phyloP scores from a whole-genome alignment of 116 monocot species.

The Iris pallida region DNA sequence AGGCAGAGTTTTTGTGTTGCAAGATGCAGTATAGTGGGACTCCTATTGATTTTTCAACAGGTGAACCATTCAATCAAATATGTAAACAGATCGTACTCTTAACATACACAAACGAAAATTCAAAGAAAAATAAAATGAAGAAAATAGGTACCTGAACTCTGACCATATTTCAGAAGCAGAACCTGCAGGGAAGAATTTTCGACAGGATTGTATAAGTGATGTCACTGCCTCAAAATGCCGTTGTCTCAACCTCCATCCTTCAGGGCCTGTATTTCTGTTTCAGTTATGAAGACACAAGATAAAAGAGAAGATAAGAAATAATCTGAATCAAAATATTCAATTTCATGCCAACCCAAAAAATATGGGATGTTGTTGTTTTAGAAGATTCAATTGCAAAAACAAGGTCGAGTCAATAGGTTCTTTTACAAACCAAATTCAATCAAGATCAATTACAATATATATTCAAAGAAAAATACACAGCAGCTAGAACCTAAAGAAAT shows the following conservation, averaged over 20 bases:
- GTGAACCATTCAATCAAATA: not conserved
- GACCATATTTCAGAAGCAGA: slow-evolving; percentile 90
- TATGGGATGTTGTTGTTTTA: no score
- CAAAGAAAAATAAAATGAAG: slow-evolving; percentile 5
- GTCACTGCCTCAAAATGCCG: slow-evolving; percentile 85
- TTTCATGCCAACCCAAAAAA: no score
- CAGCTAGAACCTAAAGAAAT: no score
- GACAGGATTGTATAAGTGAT: slow-evolving; percentile 62
- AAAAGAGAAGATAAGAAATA: not conserved
- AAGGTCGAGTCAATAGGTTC: not conserved
- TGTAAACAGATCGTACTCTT: not conserved
- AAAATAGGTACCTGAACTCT: slow-evolving; percentile 70
- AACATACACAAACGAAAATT: not conserved
- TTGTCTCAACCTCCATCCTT: slow-evolving; percentile 90
- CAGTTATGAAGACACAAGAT: not conserved
- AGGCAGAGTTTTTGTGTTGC: not conserved
- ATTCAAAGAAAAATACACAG: no score
- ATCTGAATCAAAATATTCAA: not conserved
- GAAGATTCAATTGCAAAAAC: not conserved
- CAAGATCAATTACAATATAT: no score
- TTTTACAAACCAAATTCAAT: no score
- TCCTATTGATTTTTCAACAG: not conserved
- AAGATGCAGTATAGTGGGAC: not conserved
- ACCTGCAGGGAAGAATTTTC: slow-evolving; percentile 78
- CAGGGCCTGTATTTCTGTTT: slow-evolving; percentile 91